Percentiles rank a stretch among this genome's conserved stretches.
phyloP scores from a whole-genome alignment of 2,329 filamentous ascomycete genomes.

The Apiospora marii region DNA sequence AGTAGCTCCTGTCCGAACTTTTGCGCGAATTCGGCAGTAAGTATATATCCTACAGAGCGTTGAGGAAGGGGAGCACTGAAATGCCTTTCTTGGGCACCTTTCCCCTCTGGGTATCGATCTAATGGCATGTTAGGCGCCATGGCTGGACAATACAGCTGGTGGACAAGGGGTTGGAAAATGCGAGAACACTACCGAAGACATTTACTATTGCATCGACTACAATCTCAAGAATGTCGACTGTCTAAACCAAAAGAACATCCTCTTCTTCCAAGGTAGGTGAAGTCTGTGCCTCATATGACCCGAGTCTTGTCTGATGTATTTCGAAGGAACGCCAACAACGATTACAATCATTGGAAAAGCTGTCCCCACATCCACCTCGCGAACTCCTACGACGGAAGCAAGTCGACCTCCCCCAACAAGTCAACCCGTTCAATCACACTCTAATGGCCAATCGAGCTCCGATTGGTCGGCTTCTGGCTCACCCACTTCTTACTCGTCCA shows the following conservation, averaged over 20 bases:
- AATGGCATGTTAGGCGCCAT: neutral
- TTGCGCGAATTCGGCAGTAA: neutral
- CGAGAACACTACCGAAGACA: neutral
- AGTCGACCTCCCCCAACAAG: neutral
- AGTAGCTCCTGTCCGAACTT: neutral
- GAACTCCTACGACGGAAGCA: neutral
- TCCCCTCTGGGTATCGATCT: neutral
- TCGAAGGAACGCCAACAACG: neutral
- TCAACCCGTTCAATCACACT: neutral
- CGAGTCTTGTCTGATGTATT: neutral
- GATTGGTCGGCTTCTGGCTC: no score
- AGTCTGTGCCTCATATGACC: no score
- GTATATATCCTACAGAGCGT: neutral
- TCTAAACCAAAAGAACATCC: neutral
- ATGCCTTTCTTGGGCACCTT: neutral
- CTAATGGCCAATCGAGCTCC: no score
- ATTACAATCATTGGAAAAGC: neutral
- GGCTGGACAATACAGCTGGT: neutral
- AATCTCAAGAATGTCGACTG: neutral
- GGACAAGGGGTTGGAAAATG: neutral
- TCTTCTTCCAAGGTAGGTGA: neutral
- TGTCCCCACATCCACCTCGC: neutral
- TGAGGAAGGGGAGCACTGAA: neutral
- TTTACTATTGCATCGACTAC: neutral
- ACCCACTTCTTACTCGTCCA: no score